These are phyloP conservation scores for Gastrolobium villosum DNA, from an alignment of 306 rosid genomes.

Conservation along the genomic window DNA sequence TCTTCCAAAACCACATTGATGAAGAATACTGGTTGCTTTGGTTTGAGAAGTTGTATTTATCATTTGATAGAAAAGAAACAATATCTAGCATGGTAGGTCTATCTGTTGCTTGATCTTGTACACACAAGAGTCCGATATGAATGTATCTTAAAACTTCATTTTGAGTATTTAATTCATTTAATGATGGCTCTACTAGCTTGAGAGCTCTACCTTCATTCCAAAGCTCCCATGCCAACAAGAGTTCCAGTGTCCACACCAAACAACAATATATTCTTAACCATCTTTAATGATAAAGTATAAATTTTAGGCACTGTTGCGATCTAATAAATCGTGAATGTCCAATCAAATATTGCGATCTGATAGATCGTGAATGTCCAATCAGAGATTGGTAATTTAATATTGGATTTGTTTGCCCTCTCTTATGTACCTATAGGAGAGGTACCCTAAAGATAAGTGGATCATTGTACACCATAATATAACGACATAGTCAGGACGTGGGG, in stretches of 20 bases:
- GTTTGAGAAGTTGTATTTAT: constrained; percentile 45
- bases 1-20: constrained; percentile 3
- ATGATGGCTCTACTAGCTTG: constrained; percentile 33
- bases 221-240: constrained; percentile 4
- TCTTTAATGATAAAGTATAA: background rate
- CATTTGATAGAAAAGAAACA: constrained; percentile 48
- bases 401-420: no score
- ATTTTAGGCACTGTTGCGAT: constrained; percentile 15
- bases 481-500: no score
- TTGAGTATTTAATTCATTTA: background rate
- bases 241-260: background rate
- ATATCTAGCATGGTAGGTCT: constrained; percentile 62
- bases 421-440: no score
- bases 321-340: no score
- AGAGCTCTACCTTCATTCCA: constrained; percentile 27
- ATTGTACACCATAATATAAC: no score
- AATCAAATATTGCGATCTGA: no score
- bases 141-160: constrained; percentile 48
- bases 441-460: no score
- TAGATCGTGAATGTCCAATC: no score
- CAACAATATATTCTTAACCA: background rate
- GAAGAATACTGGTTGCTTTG: constrained; percentile 50
- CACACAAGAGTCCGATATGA: constrained; percentile 57
- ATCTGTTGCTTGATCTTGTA: constrained; percentile 54
- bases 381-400: no score